phyloP scores from a whole-genome alignment of 371 early-diverging fungal genomes.

The Funneliformis caledonium region DNA sequence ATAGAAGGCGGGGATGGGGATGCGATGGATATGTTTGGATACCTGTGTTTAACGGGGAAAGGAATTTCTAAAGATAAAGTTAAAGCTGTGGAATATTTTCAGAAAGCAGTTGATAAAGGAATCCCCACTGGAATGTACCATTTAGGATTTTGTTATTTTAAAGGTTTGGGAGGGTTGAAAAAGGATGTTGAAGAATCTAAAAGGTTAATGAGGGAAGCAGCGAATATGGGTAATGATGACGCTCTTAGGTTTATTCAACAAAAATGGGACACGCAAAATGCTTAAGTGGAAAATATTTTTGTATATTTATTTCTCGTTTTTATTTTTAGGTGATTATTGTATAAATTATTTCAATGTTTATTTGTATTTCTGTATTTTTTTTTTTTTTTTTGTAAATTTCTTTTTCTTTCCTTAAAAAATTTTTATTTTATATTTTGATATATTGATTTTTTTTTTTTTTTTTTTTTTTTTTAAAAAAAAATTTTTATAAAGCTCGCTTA shows the following conservation, averaged over 20 bases:
- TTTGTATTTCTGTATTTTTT: no score
- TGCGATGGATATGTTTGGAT: conserved; percentile 37
- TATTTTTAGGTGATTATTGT: no score
- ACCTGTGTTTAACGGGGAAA: conserved; percentile 27
- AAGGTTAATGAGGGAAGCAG: conserved; percentile 20
- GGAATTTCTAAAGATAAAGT: conserved; percentile 11
- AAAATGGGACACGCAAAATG: not conserved
- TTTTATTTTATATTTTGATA: no score
- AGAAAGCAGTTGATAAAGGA: conserved; percentile 19
- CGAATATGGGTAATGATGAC: conserved; percentile 24
- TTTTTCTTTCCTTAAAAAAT: no score
- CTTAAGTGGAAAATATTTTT: not conserved
- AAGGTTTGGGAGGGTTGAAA: not conserved
- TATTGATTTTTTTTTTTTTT: no score
- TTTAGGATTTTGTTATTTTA: conserved; percentile 36
- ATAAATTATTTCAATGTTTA: no score
- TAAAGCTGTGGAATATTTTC: conserved; percentile 32
- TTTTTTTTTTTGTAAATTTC: no score
- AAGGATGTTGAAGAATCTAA: conserved; percentile 23
- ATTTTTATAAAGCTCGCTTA: no score
- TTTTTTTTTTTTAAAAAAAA: no score
- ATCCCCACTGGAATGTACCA: conserved; percentile 35
- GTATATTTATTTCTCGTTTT: no score
- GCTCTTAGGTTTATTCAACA: conserved; percentile 25
- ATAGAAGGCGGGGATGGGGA: conserved; percentile 20